Evolutionary conservation across 2,329 filamentous ascomycete genomes (phyloP).

Genomic region (Colletotrichum sp.): DNA sequence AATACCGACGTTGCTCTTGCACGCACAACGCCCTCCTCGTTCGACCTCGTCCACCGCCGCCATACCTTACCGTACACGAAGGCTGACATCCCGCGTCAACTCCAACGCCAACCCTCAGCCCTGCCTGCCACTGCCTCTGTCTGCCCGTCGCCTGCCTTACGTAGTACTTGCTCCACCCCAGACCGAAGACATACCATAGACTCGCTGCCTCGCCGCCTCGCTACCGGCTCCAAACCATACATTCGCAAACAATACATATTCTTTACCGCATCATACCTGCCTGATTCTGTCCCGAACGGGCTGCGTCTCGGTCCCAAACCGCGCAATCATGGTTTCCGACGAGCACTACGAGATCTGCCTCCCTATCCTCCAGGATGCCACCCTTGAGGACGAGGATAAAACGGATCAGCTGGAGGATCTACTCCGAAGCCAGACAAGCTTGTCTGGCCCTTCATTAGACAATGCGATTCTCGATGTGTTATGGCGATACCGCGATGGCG

Average conservation of each 20-base stretch:
- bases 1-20: background rate
- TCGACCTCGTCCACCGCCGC: background rate
- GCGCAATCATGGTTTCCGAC: conserved; percentile 82
- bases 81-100: conserved; percentile 14
- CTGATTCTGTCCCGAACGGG: background rate
- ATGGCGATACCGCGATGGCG: conserved; percentile 80
- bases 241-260: conserved; percentile 17
- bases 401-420: conserved; percentile 86
- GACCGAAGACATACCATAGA: conserved; percentile 16
- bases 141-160: conserved; percentile 13
- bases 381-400: conserved; percentile 92
- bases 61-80: background rate
- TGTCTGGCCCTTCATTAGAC: conserved; percentile 80
- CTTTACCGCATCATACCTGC: conserved; percentile 6
- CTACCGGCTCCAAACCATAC: background rate
- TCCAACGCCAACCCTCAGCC: background rate
- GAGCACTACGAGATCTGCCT: conserved; percentile 91
- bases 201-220: conserved; percentile 17
- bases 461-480: conserved; percentile 90
- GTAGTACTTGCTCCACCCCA: conserved; percentile 18
- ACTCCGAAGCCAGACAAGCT: conserved; percentile 76
- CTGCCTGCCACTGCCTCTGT: background rate
- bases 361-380: conserved; percentile 81
- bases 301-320: conserved; percentile 9
- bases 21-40: background rate